Conservation (phyloP, 1,284 basidiomycete genomes). For the Cutaneotrichosporon dermatis region DNA sequence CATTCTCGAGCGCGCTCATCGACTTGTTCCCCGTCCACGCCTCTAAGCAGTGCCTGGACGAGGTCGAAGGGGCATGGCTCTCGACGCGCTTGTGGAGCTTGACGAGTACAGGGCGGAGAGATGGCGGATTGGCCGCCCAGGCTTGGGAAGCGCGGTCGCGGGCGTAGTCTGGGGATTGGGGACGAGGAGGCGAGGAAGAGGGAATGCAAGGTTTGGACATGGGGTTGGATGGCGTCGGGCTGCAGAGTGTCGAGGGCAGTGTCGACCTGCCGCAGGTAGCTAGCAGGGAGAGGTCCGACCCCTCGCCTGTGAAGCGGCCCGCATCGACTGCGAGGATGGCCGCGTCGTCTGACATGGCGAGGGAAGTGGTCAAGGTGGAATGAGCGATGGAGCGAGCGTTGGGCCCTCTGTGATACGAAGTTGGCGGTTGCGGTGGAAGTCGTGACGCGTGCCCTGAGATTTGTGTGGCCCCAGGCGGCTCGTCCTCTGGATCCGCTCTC, state of each 20-base stretch:
- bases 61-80: conserved; percentile 76
- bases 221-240: conserved; percentile 20
- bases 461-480: too few species aligned
- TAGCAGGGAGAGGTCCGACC: conserved; percentile 41
- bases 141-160: conserved; percentile 57
- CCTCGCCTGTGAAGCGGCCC: conserved; percentile 42
- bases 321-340: conserved; percentile 19
- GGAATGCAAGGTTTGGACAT: conserved; percentile 33
- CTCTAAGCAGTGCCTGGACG: conserved; percentile 70
- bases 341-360: conserved; percentile 17
- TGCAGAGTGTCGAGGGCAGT: conserved; percentile 39
- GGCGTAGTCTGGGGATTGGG: conserved; percentile 18
- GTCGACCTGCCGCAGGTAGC: conserved; percentile 43
- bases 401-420: too few species aligned
- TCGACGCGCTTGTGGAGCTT: conserved; percentile 76
- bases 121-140: conserved; percentile 79
- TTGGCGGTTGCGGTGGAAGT: too few species aligned
- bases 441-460: too few species aligned
- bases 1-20: conserved; percentile 55
- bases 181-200: conserved; percentile 42
- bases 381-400: too few species aligned
- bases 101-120: conserved; percentile 70
- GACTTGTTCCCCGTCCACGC: conserved; percentile 52
- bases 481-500: too few species aligned
- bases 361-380: conserved; percentile 5